Conservation (phyloP, 1,139 yeast species). For the Geotrichum klebahnii region DNA sequence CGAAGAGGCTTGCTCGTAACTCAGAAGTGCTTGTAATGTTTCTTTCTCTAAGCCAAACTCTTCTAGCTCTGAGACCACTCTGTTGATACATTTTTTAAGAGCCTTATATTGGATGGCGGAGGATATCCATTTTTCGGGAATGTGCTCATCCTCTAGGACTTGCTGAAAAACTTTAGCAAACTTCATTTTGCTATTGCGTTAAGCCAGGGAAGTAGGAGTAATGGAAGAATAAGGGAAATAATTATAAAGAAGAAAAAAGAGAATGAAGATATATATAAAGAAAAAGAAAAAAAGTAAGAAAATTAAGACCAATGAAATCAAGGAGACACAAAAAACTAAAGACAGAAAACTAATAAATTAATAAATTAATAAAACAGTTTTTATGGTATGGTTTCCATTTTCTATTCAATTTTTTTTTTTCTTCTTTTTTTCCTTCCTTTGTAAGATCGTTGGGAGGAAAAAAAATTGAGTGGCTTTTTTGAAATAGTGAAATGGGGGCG, state of each 20-base stretch:
- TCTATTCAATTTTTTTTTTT: too few species aligned
- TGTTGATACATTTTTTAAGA: slow-evolving; percentile 59
- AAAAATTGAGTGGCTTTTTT: too few species aligned
- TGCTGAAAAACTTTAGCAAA: slow-evolving; percentile 69
- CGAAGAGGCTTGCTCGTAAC: slow-evolving; percentile 26
- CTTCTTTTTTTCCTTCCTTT: too few species aligned
- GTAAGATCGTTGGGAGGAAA: too few species aligned
- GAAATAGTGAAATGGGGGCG: too few species aligned
- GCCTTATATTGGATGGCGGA: slow-evolving; percentile 70
- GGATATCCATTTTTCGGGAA: slow-evolving; percentile 66
- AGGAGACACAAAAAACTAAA: not conserved
- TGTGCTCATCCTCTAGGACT: slow-evolving; percentile 53
- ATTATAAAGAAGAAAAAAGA: not conserved
- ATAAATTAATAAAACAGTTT: not conserved
- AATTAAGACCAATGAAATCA: not conserved
- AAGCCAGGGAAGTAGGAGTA: not conserved
- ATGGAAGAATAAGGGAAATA: not conserved
- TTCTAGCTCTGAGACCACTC: slow-evolving; percentile 55
- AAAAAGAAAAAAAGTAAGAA: not conserved
- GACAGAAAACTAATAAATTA: not conserved
- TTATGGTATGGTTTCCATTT: not conserved
- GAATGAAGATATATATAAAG: not conserved
- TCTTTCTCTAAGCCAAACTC: slow-evolving; percentile 42
- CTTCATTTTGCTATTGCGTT: slow-evolving; percentile 47
- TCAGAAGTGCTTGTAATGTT: slow-evolving; percentile 46